Evolutionary conservation across 1,139 yeast genomes (phyloP).

Genomic region (Candida tropicalis): DNA sequence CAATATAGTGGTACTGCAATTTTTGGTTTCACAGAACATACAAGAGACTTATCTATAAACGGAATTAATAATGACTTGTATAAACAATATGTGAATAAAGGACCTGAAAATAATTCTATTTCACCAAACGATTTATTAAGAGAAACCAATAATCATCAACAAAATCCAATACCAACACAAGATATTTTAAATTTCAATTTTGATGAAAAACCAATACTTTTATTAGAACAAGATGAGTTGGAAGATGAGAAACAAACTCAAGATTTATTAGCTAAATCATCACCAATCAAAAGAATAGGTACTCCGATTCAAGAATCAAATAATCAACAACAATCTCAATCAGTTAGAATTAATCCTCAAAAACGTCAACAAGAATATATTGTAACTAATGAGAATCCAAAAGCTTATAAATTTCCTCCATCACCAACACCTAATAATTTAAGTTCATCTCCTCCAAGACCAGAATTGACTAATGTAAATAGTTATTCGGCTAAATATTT

Average conservation of each 20-base stretch:
- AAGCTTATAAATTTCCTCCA: slow-evolving; percentile 53
- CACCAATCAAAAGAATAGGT: slow-evolving; percentile 14
- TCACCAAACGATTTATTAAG: slow-evolving; percentile 39
- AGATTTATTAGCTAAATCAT: slow-evolving; percentile 12
- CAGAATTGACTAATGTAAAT: slow-evolving; percentile 22
- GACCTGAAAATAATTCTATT: slow-evolving; percentile 21
- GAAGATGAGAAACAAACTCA: slow-evolving; percentile 16
- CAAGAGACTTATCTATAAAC: slow-evolving; percentile 51
- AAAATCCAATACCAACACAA: slow-evolving; percentile 13
- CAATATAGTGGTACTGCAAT: slow-evolving; percentile 64
- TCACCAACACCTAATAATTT: slow-evolving; percentile 48
- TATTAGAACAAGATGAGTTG: slow-evolving; percentile 33
- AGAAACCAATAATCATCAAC: slow-evolving; percentile 6
- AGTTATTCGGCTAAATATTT: slow-evolving; percentile 47
- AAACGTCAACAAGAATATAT: slow-evolving; percentile 38
- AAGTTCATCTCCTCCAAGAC: slow-evolving; percentile 29
- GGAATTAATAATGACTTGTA: slow-evolving; percentile 31
- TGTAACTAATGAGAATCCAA: slow-evolving; percentile 43
- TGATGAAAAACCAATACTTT: slow-evolving; percentile 18
- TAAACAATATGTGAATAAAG: slow-evolving; percentile 22
- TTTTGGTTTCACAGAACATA: slow-evolving; percentile 61
- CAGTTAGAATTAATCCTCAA: slow-evolving; percentile 13
- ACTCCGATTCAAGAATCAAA: slow-evolving; percentile 10
- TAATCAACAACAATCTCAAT: slow-evolving; percentile 5
- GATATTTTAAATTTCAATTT: slow-evolving; percentile 18